Base-by-base conservation (phyloP, 2,329 filamentous ascomycete species). In the Aphanocladium album region DNA sequence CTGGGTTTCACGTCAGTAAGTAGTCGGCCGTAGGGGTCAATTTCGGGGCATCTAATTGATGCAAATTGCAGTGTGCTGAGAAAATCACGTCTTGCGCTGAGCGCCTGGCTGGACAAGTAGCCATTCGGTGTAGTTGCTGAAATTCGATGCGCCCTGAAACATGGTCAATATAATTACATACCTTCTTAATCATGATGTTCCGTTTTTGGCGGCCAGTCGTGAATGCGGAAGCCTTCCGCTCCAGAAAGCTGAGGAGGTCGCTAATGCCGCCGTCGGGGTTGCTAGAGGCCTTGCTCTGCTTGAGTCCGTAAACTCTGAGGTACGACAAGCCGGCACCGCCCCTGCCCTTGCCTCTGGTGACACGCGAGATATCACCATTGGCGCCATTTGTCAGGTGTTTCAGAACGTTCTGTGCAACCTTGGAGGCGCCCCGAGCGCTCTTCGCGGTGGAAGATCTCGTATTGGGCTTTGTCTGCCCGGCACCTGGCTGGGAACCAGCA, bases 181-280 rank as follows among this genome's bases (percentile, higher is more conserved):
- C 89, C 87, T 91, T 90, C 77, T 85, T 86, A 64, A 93, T 86
- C 71, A 81, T 85, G 67, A 90, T 78, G 66, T 79, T 77, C 68
- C 82, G 79, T 69, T 76, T 70, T 70, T 68, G 67, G 51, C 62
- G 67, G 62, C 70, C 68, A 37, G 79, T 79, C 62, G 77, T 77
- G 67, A 85, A 78, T 65, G 79, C 75, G 60, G 81, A 80, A 51
- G 88, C 83, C 73, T 91, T 91, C 68, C 86, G 84, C 74, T 91
- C 87, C 64, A 92, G 75, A 70, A 91, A 91, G 55, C 79, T 77
- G 57, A 91, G 72, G 33, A 91, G 78, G 62, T 84, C 83, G 62
- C 81, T 80, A 27, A 89, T 70, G 21, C 89, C 89, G 53, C 88
- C 87, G 60, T 89, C 89, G 33, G 81, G 71, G 65, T 91, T 89